phyloP scores from a whole-genome alignment of 2,329 filamentous ascomycete genomes.

The Penicillium sp. region DNA sequence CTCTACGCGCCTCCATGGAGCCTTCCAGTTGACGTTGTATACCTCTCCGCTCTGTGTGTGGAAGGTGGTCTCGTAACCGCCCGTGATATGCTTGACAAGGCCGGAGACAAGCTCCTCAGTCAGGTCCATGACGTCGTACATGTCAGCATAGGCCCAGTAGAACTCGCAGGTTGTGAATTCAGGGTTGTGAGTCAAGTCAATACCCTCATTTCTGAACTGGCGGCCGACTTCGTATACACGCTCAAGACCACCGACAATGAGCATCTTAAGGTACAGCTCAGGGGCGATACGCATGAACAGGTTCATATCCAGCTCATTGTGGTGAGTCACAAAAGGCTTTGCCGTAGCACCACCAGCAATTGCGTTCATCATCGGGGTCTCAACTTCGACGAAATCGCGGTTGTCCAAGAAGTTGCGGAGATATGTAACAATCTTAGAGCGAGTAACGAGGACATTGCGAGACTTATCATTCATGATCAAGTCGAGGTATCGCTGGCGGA shows the following conservation, averaged over 20 bases:
- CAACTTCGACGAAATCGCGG: conserved; percentile 88
- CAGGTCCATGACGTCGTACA: conserved; percentile 87
- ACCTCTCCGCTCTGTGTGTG: conserved; percentile 83
- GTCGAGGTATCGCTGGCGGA: conserved; percentile 92
- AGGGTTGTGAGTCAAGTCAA: conserved; percentile 93
- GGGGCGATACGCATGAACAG: conserved; percentile 95
- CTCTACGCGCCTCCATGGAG: conserved; percentile 88
- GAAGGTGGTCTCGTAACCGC: conserved; percentile 83
- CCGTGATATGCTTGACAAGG: conserved; percentile 86
- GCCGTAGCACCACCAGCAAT: conserved; percentile 96
- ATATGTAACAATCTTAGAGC: conserved; percentile 86
- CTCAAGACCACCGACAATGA: conserved; percentile 90
- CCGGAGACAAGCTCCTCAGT: conserved; percentile 93
- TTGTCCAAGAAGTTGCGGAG: conserved; percentile 88
- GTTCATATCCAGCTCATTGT: conserved; percentile 94
- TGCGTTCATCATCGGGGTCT: conserved; percentile 96
- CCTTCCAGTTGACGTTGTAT: conserved; percentile 94
- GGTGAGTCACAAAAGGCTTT: conserved; percentile 91
- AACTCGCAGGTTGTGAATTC: conserved; percentile 99
- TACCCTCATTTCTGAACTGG: conserved; percentile 92
- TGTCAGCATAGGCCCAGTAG: conserved; percentile 91
- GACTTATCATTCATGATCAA: conserved; percentile 94
- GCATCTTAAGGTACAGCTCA: conserved; percentile 95
- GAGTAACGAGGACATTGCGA: conserved; percentile 80
- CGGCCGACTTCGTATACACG: conserved; percentile 95